Evolutionary conservation across 192 early-diverging fungal species (phyloP).

Genomic region (Dissophora ornata): DNA sequence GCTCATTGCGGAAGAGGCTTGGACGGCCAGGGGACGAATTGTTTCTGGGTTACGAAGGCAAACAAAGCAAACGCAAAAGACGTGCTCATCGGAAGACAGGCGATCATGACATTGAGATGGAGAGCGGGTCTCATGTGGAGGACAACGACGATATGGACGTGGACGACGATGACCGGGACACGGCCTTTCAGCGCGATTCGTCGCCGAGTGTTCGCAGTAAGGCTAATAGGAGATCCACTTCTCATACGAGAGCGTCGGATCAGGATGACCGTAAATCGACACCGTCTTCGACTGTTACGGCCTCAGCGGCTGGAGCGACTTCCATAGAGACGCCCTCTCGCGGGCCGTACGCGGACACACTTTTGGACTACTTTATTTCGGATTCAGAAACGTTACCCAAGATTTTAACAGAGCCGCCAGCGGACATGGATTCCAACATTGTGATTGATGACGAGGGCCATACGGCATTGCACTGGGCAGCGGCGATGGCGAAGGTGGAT

Average conservation of each 20-base stretch:
- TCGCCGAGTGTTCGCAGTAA: conserved; percentile 26
- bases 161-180: conserved; percentile 8
- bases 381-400: conserved; percentile 63
- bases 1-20: conserved; percentile 19
- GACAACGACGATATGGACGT: conserved; percentile 13
- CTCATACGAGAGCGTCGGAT: conserved; percentile 22
- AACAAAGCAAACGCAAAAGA: background rate
- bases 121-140: conserved; percentile 22
- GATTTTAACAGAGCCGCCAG: conserved; percentile 61
- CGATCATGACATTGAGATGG: conserved; percentile 17
- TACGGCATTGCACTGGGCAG: conserved; percentile 95
- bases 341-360: conserved; percentile 33
- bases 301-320: conserved; percentile 5
- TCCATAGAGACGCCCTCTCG: background rate
- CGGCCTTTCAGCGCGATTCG: background rate
- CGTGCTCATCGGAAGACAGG: background rate
- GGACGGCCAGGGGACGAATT: conserved; percentile 41
- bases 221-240: conserved; percentile 15
- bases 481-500: conserved; percentile 85
- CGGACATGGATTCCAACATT: conserved; percentile 82
- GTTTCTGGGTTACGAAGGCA: conserved; percentile 16
- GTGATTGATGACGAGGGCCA: conserved; percentile 97
- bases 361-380: conserved; percentile 53
- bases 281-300: conserved; percentile 22
- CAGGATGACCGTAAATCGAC: conserved; percentile 39